These are phyloP conservation scores for Luzula sylvatica DNA, from an alignment of 176 grass and related monocot genomes.

Conservation along the genomic window DNA sequence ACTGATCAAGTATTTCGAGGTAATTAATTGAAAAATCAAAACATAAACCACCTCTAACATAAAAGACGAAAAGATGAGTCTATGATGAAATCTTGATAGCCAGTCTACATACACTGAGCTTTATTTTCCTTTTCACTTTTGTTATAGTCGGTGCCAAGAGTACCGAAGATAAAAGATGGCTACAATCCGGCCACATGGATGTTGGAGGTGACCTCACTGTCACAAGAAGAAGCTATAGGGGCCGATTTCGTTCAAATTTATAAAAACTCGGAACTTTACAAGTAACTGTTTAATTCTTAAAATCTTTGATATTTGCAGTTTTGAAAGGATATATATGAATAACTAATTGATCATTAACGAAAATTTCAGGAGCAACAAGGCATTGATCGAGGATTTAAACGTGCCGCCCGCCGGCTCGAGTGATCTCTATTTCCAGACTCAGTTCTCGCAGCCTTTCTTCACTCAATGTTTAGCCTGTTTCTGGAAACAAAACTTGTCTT, in stretches of 20 bases:
- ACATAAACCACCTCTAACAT: neutral
- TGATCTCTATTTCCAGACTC: constrained; percentile 54
- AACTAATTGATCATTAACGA: neutral
- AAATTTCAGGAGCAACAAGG: constrained; percentile 57
- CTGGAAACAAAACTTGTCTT: constrained; percentile 80
- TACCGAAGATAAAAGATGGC: constrained; percentile 73
- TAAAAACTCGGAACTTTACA: constrained; percentile 72
- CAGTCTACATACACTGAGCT: neutral
- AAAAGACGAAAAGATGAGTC: constrained; percentile 3
- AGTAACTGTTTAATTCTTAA: constrained; percentile 20
- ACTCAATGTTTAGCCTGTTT: constrained; percentile 69
- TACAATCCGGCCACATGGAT: constrained; percentile 97
- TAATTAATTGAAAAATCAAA: constrained; percentile 24
- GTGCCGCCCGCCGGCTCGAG: constrained; percentile 36
- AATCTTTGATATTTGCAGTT: neutral
- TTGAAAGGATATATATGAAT: neutral
- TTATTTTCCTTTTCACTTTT: constrained; percentile 1
- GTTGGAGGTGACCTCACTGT: constrained; percentile 51
- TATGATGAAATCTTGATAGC: constrained; percentile 3
- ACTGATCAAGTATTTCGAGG: constrained; percentile 84
- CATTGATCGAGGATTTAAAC: constrained; percentile 55
- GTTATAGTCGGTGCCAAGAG: constrained; percentile 37
- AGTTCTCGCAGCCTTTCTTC: constrained; percentile 43
- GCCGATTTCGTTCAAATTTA: constrained; percentile 59
- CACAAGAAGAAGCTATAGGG: constrained; percentile 51